Evolutionary conservation across 306 rosid species (phyloP).

Genomic region (Cucumis melo): DNA sequence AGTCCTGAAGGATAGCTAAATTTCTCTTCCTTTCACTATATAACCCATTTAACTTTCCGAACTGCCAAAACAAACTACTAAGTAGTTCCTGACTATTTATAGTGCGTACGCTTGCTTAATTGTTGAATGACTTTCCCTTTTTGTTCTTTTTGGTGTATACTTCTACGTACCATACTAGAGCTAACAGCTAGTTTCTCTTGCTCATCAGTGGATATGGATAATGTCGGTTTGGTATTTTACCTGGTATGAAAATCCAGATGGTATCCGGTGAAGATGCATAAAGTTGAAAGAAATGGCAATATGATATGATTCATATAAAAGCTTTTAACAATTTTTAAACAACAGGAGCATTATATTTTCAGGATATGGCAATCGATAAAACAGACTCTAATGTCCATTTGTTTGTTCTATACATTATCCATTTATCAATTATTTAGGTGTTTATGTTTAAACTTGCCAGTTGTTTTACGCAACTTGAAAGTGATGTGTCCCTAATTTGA

Average conservation of each 20-base stretch:
- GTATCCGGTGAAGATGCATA: not conserved
- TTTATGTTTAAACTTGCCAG: not conserved
- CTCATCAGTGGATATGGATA: not conserved
- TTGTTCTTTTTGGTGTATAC: not conserved
- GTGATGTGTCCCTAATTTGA: conserved; percentile 15
- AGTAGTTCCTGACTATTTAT: not conserved
- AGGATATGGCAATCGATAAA: not conserved
- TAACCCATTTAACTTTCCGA: not conserved
- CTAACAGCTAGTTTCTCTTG: not conserved
- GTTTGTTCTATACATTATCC: not conserved
- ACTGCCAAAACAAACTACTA: not conserved
- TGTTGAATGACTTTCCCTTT: not conserved
- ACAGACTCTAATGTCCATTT: not conserved
- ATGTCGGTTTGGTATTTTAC: not conserved
- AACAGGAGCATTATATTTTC: not conserved
- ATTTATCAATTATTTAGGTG: not conserved
- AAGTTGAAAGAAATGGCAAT: not conserved
- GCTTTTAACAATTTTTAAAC: not conserved
- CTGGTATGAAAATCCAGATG: not conserved
- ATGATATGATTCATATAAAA: not conserved
- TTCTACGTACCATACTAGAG: not conserved
- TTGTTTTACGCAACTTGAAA: conserved; percentile 4
- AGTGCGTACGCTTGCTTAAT: not conserved
- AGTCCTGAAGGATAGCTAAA: not conserved
- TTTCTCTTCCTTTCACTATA: not conserved